A percentile compares a stretch with the other conserved stretches of the same genome.
Evolutionary conservation across 345 rosid species (phyloP).

Genomic region (Salix caprea): DNA sequence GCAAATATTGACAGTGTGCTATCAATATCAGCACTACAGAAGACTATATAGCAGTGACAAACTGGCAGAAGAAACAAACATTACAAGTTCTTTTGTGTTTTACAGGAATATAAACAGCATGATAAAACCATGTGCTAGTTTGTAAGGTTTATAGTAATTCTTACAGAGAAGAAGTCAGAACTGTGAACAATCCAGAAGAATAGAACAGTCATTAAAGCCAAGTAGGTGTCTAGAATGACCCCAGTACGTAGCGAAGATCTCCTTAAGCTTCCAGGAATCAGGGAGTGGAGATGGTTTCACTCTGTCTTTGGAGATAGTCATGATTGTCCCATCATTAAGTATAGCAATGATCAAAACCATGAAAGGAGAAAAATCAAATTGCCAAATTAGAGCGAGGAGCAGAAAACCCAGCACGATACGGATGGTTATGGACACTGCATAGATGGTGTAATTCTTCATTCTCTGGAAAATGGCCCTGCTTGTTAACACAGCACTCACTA

Average conservation of each 20-base stretch:
- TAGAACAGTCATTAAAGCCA: conserved; percentile 73
- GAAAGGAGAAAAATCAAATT: conserved; percentile 93
- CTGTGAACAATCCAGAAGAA: conserved; percentile 72
- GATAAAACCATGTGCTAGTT: neutral
- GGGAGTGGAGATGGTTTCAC: conserved; percentile 86
- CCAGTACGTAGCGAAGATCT: too few species aligned
- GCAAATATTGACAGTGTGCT: conserved; percentile 7
- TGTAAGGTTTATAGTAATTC: neutral
- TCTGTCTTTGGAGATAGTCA: conserved; percentile 78
- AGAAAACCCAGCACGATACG: too few species aligned
- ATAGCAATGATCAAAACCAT: conserved; percentile 89
- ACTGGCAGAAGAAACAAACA: too few species aligned
- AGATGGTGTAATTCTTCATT: too few species aligned
- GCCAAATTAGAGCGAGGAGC: conserved; percentile 89
- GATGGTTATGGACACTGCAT: too few species aligned
- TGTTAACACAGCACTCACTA: too few species aligned
- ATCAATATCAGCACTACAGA: neutral
- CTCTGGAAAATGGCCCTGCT: too few species aligned
- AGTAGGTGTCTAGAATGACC: conserved; percentile 78
- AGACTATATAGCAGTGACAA: neutral
- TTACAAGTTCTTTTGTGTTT: neutral
- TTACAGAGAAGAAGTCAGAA: conserved; percentile 77
- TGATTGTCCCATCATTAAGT: conserved; percentile 81
- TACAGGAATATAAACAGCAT: too few species aligned
- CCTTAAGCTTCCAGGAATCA: conserved; percentile 85